These are phyloP conservation scores for Talaromyces thailandensis DNA, from an alignment of 495 filamentous ascomycete species.

Conservation along the genomic window DNA sequence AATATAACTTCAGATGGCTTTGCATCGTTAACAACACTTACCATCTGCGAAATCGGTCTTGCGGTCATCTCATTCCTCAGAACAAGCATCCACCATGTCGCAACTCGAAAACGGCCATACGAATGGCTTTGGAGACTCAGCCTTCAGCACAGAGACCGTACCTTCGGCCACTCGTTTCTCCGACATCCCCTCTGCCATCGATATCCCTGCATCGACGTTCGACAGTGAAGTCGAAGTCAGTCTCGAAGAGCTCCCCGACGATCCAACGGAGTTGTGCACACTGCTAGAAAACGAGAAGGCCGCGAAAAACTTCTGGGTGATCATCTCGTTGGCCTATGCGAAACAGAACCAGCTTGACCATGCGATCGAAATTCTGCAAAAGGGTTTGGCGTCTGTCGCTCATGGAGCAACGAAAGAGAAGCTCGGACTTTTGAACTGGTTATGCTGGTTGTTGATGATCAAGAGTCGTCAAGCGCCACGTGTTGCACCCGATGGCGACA, in stretches of 20 bases:
- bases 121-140: conserved; percentile 38
- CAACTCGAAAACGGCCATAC: conserved; percentile 43
- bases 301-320: conserved; percentile 86
- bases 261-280: conserved; percentile 90
- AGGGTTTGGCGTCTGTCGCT: conserved; percentile 67
- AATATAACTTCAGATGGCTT: neutral
- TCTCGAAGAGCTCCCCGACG: conserved; percentile 80
- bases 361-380: conserved; percentile 86
- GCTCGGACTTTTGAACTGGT: conserved; percentile 68
- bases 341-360: conserved; percentile 89
- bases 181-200: conserved; percentile 80
- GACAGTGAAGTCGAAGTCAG: conserved; percentile 89
- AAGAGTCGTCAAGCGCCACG: conserved; percentile 90
- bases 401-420: conserved; percentile 70
- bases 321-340: conserved; percentile 91
- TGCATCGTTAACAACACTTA: neutral
- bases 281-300: conserved; percentile 87
- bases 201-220: conserved; percentile 76
- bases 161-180: conserved; percentile 55
- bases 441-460: conserved; percentile 88
- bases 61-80: neutral
- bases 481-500: conserved; percentile 51
- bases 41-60: neutral
- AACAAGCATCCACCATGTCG: conserved; percentile 33
- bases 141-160: conserved; percentile 14